Percentiles rank a stretch among this genome's conserved stretches.
Conservation (phyloP, 176 grass and related monocot genomes). For the Eragrostis curvula region DNA sequence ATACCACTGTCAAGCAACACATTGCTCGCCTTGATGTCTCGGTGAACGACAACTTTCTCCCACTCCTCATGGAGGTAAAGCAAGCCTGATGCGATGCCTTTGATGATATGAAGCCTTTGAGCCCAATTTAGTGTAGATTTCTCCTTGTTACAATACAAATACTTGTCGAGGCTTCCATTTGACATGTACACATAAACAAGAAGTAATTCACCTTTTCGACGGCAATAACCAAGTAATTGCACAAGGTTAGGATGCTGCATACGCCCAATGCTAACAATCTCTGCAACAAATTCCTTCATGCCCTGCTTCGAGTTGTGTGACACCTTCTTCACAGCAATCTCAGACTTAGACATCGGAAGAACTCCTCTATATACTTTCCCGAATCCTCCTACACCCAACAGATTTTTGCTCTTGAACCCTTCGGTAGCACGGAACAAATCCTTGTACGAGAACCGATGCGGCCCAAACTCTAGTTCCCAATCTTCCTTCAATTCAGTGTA, state of each 20-base stretch:
- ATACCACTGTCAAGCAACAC: constrained; percentile 33
- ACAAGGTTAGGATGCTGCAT: constrained; percentile 41
- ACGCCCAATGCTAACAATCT: constrained; percentile 17
- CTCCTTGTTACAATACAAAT: neutral
- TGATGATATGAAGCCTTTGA: constrained; percentile 32
- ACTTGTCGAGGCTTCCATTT: constrained; percentile 20
- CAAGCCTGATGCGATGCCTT: constrained; percentile 33
- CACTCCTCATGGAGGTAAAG: constrained; percentile 56
- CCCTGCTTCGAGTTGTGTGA: no score
- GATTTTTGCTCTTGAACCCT: constrained; percentile 31
- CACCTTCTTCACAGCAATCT: constrained; percentile 38
- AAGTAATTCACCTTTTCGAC: constrained; percentile 29
- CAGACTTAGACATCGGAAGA: neutral
- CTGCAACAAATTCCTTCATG: no score
- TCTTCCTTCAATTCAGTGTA: constrained; percentile 32
- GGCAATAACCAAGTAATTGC: constrained; percentile 41
- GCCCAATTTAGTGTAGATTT: constrained; percentile 31
- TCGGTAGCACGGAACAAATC: neutral
- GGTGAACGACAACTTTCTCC: constrained; percentile 51
- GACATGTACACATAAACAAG: constrained; percentile 28
- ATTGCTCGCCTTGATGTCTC: constrained; percentile 58
- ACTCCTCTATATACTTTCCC: constrained; percentile 41
- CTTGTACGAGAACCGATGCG: constrained; percentile 42
- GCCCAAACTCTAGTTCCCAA: constrained; percentile 39
- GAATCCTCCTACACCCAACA: constrained; percentile 37